phyloP scores from a whole-genome alignment of 805 yeast genomes.

The Candida broadrunensis region DNA sequence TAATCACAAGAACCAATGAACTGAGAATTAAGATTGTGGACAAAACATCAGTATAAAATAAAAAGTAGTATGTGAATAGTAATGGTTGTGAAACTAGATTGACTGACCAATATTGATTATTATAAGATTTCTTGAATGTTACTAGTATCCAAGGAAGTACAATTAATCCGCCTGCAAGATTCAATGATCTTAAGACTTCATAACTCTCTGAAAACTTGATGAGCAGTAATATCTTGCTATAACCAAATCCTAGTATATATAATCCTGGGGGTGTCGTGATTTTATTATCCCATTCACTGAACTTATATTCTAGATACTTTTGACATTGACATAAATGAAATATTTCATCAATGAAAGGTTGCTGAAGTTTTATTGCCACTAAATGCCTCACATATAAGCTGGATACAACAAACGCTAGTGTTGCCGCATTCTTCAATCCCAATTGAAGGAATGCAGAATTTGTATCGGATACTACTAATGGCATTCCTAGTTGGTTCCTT shows the following conservation, averaged over 20 bases:
- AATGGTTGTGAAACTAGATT: constrained; percentile 58
- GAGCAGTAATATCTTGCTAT: constrained; percentile 27
- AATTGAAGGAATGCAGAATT: neutral
- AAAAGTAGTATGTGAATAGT: constrained; percentile 64
- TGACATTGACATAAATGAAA: constrained; percentile 84
- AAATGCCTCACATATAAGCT: constrained; percentile 10
- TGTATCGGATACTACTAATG: neutral
- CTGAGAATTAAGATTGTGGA: constrained; percentile 65
- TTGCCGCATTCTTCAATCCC: neutral
- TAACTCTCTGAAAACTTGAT: neutral
- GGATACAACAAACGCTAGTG: constrained; percentile 9
- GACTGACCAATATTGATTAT: constrained; percentile 21
- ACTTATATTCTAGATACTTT: constrained; percentile 59
- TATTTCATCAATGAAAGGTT: constrained; percentile 67
- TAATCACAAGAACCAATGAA: constrained; percentile 47
- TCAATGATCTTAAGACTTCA: constrained; percentile 41
- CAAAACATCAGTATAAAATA: constrained; percentile 95
- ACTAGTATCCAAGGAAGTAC: constrained; percentile 48
- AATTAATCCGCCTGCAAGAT: constrained; percentile 62
- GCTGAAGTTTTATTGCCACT: constrained; percentile 18
- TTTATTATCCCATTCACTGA: constrained; percentile 75
- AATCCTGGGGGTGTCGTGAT: constrained; percentile 97
- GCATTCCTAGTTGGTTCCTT: neutral
- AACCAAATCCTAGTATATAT: constrained; percentile 48
- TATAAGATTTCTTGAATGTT: constrained; percentile 7